These are phyloP conservation scores for Neotropicomus parvogracilis DNA, from an alignment of 1,284 basidiomycete genomes.

Conservation along the genomic window DNA sequence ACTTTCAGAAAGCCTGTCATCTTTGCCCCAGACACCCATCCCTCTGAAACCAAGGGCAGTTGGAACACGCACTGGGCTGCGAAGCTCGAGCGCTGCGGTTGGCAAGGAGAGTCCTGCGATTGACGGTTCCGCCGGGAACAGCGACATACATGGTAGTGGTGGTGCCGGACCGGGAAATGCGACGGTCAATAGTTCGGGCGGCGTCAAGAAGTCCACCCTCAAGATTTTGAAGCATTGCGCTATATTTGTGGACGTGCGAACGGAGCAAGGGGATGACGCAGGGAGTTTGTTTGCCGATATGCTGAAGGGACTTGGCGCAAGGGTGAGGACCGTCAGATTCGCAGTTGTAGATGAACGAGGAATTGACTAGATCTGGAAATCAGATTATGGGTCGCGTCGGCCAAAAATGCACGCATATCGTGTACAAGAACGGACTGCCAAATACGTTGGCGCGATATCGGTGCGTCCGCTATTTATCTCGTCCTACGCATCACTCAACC, in stretches of 20 bases:
- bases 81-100: constrained; percentile 35
- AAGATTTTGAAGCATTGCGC: constrained; percentile 71
- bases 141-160: constrained; percentile 14
- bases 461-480: constrained; percentile 36
- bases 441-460: constrained; percentile 76
- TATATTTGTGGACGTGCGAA: constrained; percentile 87
- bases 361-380: constrained; percentile 3
- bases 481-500: neutral
- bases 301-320: constrained; percentile 77
- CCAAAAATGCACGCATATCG: constrained; percentile 84
- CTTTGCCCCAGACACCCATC: constrained; percentile 40
- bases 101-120: constrained; percentile 33
- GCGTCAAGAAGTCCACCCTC: constrained; percentile 28
- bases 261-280: constrained; percentile 83
- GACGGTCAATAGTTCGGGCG: constrained; percentile 20
- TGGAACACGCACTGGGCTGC: constrained; percentile 32
- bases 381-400: constrained; percentile 63
- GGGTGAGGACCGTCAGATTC: constrained; percentile 46
- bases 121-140: constrained; percentile 17
- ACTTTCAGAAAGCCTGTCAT: constrained; percentile 53
- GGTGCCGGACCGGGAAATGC: constrained; percentile 20
- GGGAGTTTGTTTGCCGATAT: constrained; percentile 83
- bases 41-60: constrained; percentile 37
- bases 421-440: constrained; percentile 83
- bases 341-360: neutral